phyloP scores from a whole-genome alignment of 495 filamentous ascomycete species.

The Elaphomyces granulatus region DNA sequence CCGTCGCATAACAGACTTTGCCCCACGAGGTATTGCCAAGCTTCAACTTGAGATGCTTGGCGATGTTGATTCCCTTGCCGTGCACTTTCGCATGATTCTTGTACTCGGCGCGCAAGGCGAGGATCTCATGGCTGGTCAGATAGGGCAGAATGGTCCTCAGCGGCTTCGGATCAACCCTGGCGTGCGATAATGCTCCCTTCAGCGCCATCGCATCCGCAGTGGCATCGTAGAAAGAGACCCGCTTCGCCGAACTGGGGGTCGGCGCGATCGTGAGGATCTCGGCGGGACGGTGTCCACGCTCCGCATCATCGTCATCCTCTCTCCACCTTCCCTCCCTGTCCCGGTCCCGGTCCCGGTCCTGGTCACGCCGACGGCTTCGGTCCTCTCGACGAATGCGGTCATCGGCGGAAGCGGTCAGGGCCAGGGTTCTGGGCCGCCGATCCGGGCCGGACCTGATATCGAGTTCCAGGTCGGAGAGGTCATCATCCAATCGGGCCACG shows the following conservation, averaged over 20 bases:
- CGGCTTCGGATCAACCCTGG: slow-evolving; percentile 49
- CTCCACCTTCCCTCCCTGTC: slow-evolving; percentile 7
- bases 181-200: slow-evolving; percentile 57
- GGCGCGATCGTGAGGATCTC: slow-evolving; percentile 19
- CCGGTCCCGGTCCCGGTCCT: slow-evolving; percentile 10
- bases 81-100: slow-evolving; percentile 73
- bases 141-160: slow-evolving; percentile 74
- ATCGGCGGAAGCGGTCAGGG: no score
- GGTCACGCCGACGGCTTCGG: slow-evolving; percentile 1
- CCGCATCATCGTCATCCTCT: slow-evolving; percentile 11
- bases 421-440: slow-evolving; percentile 15
- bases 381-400: slow-evolving; percentile 15
- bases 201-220: slow-evolving; percentile 61
- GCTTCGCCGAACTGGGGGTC: slow-evolving; percentile 24
- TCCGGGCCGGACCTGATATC: slow-evolving; percentile 25
- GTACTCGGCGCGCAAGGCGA: slow-evolving; percentile 74
- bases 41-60: slow-evolving; percentile 80
- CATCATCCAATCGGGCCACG: slow-evolving; percentile 30
- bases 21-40: slow-evolving; percentile 62
- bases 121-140: slow-evolving; percentile 70
- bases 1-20: slow-evolving; percentile 81
- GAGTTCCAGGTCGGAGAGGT: slow-evolving; percentile 37
- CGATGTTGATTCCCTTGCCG: slow-evolving; percentile 78
- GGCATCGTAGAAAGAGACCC: slow-evolving; percentile 59
- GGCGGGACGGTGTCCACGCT: slow-evolving; percentile 16